phyloP scores from a whole-genome alignment of 805 yeast species.

The Myxozyma nipponensis region DNA sequence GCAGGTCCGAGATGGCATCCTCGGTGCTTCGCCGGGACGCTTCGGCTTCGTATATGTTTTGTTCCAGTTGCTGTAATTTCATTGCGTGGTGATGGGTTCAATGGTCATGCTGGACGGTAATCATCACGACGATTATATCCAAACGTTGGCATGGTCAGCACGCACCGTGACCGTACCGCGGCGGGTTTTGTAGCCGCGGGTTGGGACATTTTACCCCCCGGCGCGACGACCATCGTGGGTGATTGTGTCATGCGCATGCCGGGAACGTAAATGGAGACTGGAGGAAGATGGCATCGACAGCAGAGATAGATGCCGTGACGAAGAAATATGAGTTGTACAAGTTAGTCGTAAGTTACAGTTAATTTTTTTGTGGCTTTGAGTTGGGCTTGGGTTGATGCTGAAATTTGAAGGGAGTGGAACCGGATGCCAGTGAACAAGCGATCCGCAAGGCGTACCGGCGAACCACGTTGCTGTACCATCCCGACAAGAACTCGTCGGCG shows the following conservation, averaged over 20 bases:
- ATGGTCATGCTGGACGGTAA: not conserved
- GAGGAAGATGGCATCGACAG: constrained; percentile 11
- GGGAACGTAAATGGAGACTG: no score
- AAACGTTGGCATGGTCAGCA: no score
- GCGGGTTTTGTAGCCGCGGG: no score
- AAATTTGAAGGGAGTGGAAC: constrained; percentile 48
- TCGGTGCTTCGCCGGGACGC: constrained; percentile 13
- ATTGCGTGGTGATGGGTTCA: constrained; percentile 1
- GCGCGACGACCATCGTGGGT: no score
- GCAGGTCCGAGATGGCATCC: constrained; percentile 4
- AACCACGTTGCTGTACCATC: constrained; percentile 79
- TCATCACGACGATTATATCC: no score
- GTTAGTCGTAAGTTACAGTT: constrained; percentile 12
- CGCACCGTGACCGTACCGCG: no score
- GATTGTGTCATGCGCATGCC: no score
- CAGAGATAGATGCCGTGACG: constrained; percentile 23
- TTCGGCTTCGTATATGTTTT: constrained; percentile 17
- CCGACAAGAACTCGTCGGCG: constrained; percentile 78
- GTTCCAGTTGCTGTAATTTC: constrained; percentile 16
- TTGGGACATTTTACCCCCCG: no score
- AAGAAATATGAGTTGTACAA: constrained; percentile 25
- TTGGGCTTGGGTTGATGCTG: not conserved
- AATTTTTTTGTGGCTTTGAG: not conserved
- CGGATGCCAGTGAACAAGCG: constrained; percentile 62
- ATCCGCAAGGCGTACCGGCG: constrained; percentile 82